phyloP scores from a whole-genome alignment of 176 grass and related monocot species.

The Rhipidocladum racemiflorum region DNA sequence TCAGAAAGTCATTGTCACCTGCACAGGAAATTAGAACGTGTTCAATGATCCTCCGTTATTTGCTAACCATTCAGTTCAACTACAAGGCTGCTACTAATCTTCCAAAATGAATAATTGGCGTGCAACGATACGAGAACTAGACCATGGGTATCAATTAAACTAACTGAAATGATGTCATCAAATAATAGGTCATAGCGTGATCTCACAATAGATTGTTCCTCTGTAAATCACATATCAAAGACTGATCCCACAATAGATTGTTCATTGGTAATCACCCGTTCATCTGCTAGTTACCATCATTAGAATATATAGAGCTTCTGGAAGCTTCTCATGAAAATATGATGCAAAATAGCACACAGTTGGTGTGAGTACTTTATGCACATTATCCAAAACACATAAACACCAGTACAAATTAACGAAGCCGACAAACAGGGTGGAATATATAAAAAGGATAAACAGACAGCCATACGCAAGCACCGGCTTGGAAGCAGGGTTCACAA shows the following conservation, averaged over 20 bases:
- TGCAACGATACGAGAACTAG: not conserved
- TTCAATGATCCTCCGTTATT: not conserved
- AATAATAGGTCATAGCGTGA: not conserved
- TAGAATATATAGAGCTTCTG: not conserved
- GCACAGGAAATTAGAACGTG: not conserved
- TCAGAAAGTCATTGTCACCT: conserved; percentile 86
- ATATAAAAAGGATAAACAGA: not conserved
- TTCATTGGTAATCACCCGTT: not conserved
- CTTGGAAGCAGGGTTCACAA: not conserved
- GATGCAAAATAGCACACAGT: not conserved
- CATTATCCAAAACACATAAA: not conserved
- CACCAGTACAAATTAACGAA: not conserved
- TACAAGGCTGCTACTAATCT: not conserved
- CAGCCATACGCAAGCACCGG: not conserved
- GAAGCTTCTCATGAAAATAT: not conserved
- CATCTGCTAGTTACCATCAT: not conserved
- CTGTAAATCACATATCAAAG: not conserved
- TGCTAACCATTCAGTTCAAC: not conserved
- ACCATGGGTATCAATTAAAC: not conserved
- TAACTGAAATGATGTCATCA: not conserved
- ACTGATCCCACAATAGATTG: not conserved
- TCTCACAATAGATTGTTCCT: not conserved
- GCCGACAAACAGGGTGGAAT: not conserved
- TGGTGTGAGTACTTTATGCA: not conserved
- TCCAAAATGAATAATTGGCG: not conserved